These are phyloP conservation scores for Colletotrichum tamarilloi DNA, from an alignment of 2,329 filamentous ascomycete species.

Conservation along the genomic window DNA sequence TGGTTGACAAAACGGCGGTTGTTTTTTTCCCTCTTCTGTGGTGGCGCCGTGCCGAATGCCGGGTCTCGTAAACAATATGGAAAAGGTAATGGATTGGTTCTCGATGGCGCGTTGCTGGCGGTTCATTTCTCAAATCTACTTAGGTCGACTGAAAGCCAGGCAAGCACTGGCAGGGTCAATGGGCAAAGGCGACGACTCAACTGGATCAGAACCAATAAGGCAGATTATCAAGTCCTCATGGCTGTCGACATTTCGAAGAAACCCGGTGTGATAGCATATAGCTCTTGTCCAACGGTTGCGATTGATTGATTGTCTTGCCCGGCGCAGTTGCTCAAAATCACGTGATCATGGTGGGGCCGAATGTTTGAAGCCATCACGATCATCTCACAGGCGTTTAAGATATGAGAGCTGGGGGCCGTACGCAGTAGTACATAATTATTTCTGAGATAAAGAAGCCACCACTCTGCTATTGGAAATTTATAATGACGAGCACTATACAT, in stretches of 20 bases:
- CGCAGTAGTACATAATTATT: background rate
- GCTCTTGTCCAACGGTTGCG: background rate
- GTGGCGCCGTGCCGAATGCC: background rate
- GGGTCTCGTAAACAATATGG: slow-evolving; percentile 1
- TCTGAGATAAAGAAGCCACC: no score
- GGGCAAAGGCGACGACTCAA: background rate
- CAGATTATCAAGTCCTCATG: background rate
- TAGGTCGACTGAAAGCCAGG: background rate
- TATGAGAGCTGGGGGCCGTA: background rate
- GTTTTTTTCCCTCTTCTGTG: no score
- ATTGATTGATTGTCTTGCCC: background rate
- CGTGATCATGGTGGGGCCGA: background rate
- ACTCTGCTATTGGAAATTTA: no score
- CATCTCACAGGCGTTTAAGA: background rate
- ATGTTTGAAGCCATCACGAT: background rate
- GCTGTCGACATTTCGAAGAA: background rate
- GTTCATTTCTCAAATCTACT: background rate
- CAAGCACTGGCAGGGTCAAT: background rate
- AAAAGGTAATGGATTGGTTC: background rate
- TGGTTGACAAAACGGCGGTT: background rate
- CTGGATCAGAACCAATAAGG: background rate
- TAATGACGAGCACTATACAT: no score
- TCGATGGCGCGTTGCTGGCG: background rate
- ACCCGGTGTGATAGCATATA: no score
- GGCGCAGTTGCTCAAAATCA: background rate